Conservation (phyloP, 1,284 basidiomycete species). For the Puccinia sorghi region DNA sequence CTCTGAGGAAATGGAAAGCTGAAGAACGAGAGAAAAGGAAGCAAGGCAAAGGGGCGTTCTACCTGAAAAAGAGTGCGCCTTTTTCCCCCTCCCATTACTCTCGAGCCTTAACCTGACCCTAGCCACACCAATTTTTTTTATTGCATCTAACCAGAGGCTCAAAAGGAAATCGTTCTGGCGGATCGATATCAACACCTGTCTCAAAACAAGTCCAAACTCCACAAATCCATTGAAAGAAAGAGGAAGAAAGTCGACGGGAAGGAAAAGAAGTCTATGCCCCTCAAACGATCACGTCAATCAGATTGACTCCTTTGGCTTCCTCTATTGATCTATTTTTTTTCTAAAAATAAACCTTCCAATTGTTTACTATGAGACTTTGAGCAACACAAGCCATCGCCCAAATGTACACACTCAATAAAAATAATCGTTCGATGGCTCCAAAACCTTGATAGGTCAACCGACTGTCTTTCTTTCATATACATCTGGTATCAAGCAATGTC, state of each 20-base stretch:
- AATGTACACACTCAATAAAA: too few relatives aligned
- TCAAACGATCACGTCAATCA: conserved; percentile 13
- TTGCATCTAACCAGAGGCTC: conserved; percentile 25
- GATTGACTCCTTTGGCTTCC: neutral
- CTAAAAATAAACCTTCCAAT: too few relatives aligned
- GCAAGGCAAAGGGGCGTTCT: conserved; percentile 45
- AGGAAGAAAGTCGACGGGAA: conserved; percentile 38
- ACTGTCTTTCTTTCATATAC: too few relatives aligned
- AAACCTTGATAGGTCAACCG: too few relatives aligned
- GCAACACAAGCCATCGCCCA: too few relatives aligned
- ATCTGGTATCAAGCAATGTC: too few relatives aligned
- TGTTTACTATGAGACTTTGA: too few relatives aligned
- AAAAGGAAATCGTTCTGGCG: conserved; percentile 38
- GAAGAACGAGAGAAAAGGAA: conserved; percentile 29
- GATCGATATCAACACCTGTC: conserved; percentile 44
- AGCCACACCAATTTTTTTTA: neutral
- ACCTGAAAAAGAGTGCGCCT: conserved; percentile 30
- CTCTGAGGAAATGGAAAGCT: conserved; percentile 32
- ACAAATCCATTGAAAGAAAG: conserved; percentile 38
- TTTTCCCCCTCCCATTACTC: too few relatives aligned
- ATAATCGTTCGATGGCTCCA: too few relatives aligned
- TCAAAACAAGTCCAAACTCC: conserved; percentile 34
- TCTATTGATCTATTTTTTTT: neutral
- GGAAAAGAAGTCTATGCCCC: conserved; percentile 46
- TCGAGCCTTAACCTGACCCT: neutral